Conservation (phyloP, 73 alveolate species). For the Paraurostyla sp. region DNA sequence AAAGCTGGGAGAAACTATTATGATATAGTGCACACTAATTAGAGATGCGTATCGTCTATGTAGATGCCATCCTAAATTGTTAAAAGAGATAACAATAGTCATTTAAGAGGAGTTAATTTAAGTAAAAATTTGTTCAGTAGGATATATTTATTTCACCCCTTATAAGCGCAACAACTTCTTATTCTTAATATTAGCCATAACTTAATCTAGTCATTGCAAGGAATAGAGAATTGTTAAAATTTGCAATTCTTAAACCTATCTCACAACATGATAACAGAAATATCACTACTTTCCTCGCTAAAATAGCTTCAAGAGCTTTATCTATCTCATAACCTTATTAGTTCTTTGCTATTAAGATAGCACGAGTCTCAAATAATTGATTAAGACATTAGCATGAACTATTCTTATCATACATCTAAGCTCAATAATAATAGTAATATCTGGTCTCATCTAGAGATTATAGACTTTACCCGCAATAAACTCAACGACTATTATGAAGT, state of each 20-base stretch:
- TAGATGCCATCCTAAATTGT: not conserved
- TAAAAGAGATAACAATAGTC: not conserved
- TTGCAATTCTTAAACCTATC: constrained; percentile 15
- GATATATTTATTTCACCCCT: constrained; percentile 23
- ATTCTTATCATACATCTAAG: not conserved
- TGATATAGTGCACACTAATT: constrained; percentile 11
- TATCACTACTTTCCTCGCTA: not conserved
- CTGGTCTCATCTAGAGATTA: not conserved
- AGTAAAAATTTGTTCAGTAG: constrained; percentile 26
- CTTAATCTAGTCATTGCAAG: not conserved
- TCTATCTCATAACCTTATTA: constrained; percentile 43
- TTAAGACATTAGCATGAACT: constrained; percentile 43
- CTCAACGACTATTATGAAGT: constrained; percentile 29
- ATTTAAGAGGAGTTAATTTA: constrained; percentile 35
- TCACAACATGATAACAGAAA: constrained; percentile 31
- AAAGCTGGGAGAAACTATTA: not conserved
- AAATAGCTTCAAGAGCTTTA: constrained; percentile 3
- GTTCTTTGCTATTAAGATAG: not conserved
- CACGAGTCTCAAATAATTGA: not conserved
- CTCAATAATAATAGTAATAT: not conserved
- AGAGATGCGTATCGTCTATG: constrained; percentile 29
- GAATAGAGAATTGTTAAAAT: constrained; percentile 18
- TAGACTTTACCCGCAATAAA: constrained; percentile 6
- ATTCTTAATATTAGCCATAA: constrained; percentile 28
- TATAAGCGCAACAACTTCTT: not conserved